Base-by-base conservation (phyloP, 257 asterid genomes). In the Catharanthus roseus region DNA sequence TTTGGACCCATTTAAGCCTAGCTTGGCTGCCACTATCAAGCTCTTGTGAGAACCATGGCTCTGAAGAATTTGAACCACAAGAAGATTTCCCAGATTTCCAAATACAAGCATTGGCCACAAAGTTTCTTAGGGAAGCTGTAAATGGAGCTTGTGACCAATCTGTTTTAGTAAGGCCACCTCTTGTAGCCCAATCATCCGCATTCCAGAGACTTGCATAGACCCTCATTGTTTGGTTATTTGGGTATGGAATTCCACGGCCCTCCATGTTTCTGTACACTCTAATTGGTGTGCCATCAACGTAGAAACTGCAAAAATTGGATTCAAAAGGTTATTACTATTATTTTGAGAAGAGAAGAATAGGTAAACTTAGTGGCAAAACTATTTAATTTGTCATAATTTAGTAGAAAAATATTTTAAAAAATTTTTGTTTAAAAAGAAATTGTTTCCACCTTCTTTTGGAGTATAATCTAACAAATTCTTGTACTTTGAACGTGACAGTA, bases 131-230 rank as follows among this genome's bases (percentile, higher is more conserved):
- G 0, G 80, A 62, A 39, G 80, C 84, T 3, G 61, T 58, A 28
- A 85, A 85, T 6, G 89, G 89, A 39, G 84, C 84, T 11, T 44
- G 60, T 9, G 72, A 74, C 87, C 87, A 82, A 15, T 85, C 82
- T 1, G 87, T 82, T 69, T 85, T 85, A 1, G 82, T 79, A 4
- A 49, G 71, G 6, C 89, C 89, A 12, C 87, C 87, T n/a, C n/a
- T n/a, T n/a, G n/a, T n/a, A n/a, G n/a, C n/a, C n/a, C n/a, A n/a
- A n/a, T n/a, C n/a, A n/a, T 74, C 83, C 16, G 79, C 83, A 26
- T 79, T 72, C 82, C 82, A 78, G 4, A 78, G 58, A 58, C 79
- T 78, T 0, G 77, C 71, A 18, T 74, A 70, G 0, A 75, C 64
- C 31, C 72, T 79, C 83, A 79, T 75, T 55, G 72, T 60, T 31